These are phyloP conservation scores for Rhodosporidiobolus sp. DNA, from an alignment of 768 basidiomycete species.

Conservation along the genomic window DNA sequence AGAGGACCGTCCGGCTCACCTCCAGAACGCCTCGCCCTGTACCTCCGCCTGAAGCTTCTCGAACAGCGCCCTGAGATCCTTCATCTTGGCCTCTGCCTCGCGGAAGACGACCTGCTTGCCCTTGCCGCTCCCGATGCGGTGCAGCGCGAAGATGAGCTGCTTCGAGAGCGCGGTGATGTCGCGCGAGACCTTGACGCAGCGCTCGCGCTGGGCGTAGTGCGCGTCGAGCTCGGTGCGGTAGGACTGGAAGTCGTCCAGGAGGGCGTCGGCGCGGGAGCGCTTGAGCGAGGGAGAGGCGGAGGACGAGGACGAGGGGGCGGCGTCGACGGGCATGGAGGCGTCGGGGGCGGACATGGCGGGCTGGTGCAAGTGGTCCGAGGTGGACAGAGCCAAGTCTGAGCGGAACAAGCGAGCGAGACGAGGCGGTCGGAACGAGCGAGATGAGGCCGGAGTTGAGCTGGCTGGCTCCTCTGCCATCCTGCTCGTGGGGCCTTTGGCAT, in stretches of 20 bases:
- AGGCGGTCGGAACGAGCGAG: too few species aligned
- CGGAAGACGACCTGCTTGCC: constrained; percentile 35
- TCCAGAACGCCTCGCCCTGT: constrained; percentile 69
- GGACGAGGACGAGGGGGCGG: too few species aligned
- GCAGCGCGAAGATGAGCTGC: constrained; percentile 87
- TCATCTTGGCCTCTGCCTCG: constrained; percentile 58
- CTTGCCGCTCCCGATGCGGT: constrained; percentile 54
- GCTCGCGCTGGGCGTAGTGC: constrained; percentile 80
- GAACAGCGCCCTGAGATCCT: constrained; percentile 66
- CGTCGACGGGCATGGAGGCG: too few species aligned
- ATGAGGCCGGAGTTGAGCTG: too few species aligned
- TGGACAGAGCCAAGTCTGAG: too few species aligned
- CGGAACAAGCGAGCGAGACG: too few species aligned
- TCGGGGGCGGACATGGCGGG: too few species aligned
- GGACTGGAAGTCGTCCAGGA: constrained; percentile 54
- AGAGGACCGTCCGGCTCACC: constrained; percentile 49
- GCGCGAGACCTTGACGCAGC: constrained; percentile 80
- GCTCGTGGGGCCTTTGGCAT: too few species aligned
- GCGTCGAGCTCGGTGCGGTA: constrained; percentile 75
- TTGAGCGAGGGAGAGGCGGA: background rate
- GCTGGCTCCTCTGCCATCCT: too few species aligned
- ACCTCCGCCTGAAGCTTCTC: constrained; percentile 63
- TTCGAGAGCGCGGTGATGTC: constrained; percentile 90
- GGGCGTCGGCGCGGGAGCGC: constrained; percentile 5
- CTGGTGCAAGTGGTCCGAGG: too few species aligned